Base-by-base conservation (phyloP, 2,329 filamentous ascomycete species). In the Cordyceps pruinosa region DNA sequence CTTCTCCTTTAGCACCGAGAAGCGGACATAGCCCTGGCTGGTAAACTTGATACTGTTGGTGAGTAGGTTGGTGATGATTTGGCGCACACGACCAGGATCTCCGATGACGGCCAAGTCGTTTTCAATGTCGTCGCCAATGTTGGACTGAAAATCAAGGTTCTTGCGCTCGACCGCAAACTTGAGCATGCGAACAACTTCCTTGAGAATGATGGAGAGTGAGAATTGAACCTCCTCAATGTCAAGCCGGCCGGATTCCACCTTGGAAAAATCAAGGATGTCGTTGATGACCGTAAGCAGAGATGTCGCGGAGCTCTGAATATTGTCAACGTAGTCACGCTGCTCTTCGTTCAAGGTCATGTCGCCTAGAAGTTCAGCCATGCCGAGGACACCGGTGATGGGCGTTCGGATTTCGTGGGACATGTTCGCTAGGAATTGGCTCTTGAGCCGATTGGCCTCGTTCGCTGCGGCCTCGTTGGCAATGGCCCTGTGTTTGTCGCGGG, bases 241-340 rank as follows among this genome's bases (percentile, higher is more conserved):
- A 21, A 92, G 72, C 8, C 86, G 78, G 3, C 89, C 88, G 9
- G 86, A 89, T 67, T 92, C 89, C 2, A 90, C 86, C 69, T 95
- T 95, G 4, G 89, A 94, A 68, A 95, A 92, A 70, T 95, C 90
- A 2, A 96, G 75, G 56, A 95, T 95, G 65, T 96, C 90, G 66
- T 96, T 95, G 70, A 96, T 95, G 41, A 96, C 87, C 0, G 89
- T 93, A 21, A 96, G 76, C 3, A 96, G 74, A 2, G 88, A 90
- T 61, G 93, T 91, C 0, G 87, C 89, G 6, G 88, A 92, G 52
- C 87, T 80, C 64, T 89, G 85, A 7, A 93, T 89, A 60, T 90
- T 90, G 62, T 90, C 86, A 3, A 88, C 85, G 60, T 84, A 89
- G 57, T 91, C 87, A 58, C 80, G 78, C 65, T 90, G 87, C 63